Base-by-base conservation (phyloP, 345 rosid species). In the Eutrema japonicum region DNA sequence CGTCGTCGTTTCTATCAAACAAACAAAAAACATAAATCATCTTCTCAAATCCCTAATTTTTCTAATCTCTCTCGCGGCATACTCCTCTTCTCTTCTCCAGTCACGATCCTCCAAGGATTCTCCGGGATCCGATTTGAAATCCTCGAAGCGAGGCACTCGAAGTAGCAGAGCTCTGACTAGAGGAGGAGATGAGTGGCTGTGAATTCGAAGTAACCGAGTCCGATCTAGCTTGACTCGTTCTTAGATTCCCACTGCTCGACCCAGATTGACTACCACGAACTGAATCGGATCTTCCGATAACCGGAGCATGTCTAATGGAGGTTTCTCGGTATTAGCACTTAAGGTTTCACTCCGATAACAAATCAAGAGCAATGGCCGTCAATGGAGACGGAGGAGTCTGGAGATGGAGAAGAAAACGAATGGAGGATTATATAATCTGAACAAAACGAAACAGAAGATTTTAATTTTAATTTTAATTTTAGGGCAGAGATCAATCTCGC, bases 141-240 rank as follows among this genome's bases (percentile, higher is more conserved):
- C 18, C 18, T 18, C 18, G 18, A 18, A 18, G 18, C 18, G 18
- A 18, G 18, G 18, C 1, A 18, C 18, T 18, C 18, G 99, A 95
- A 83, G 78, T 92, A 13, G 84, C 96, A 0, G 92, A 71, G 81
- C 87, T 82, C 65, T 77, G 86, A 54, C 82, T 88, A 22, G 90
- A 83, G 56, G 81, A 84, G 37, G 81, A 84, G 33, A 78, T 52
- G 36, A 80, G 58, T 38, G 85, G 86, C 1, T 85, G 68, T 10
- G 88, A 68, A 58, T 79, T 79, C 8, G 82, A 40, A 41, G 79
- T 73, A 22, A 76, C 84, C 16, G 89, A 76, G 41, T 91, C 97
- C 74, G 98, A 94, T 94, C 96, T 89, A 18, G 80, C 43, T 32
- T 78, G 83, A 72, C 80, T 82, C 51, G 79, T 65, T 63, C 78